phyloP scores from a whole-genome alignment of 768 basidiomycete genomes.

The Auricularia cornea region DNA sequence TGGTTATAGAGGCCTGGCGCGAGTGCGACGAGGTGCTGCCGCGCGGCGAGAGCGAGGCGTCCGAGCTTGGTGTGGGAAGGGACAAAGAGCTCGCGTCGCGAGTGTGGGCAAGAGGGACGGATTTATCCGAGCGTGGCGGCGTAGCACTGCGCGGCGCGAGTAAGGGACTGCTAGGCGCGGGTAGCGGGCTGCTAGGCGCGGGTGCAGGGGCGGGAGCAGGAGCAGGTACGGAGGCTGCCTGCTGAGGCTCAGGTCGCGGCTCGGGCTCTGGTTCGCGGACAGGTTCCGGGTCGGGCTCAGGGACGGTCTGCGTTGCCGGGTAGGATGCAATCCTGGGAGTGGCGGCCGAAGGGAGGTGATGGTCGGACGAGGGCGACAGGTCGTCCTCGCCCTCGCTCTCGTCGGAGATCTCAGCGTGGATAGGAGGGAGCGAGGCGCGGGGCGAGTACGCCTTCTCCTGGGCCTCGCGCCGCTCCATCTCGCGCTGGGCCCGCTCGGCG shows the following conservation, averaged over 20 bases:
- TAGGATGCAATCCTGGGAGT: constrained; percentile 6
- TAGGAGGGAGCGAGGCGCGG: constrained; percentile 45
- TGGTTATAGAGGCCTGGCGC: not conserved
- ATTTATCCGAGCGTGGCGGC: not conserved
- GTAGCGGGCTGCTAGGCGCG: not conserved
- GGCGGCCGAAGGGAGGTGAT: not conserved
- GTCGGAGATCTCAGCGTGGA: constrained; percentile 69
- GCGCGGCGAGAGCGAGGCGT: constrained; percentile 1
- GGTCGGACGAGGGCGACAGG: not conserved
- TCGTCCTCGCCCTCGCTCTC: constrained; percentile 62
- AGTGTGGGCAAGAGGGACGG: not conserved
- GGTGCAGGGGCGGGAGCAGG: constrained; percentile 14
- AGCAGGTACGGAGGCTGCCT: constrained; percentile 7
- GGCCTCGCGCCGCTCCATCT: constrained; percentile 38
- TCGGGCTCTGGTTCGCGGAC: constrained; percentile 16
- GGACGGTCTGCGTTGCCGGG: not conserved
- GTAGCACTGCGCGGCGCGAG: not conserved
- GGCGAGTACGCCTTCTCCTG: constrained; percentile 2
- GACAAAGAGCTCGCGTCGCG: not conserved
- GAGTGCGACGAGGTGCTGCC: constrained; percentile 2
- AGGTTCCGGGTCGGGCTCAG: constrained; percentile 8
- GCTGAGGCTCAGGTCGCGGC: constrained; percentile 4
- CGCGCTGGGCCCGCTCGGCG: constrained; percentile 52
- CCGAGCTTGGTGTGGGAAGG: not conserved
- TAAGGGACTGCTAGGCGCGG: not conserved